Conservation (phyloP, 2,329 filamentous ascomycete species). For the Alternaria triticina region DNA sequence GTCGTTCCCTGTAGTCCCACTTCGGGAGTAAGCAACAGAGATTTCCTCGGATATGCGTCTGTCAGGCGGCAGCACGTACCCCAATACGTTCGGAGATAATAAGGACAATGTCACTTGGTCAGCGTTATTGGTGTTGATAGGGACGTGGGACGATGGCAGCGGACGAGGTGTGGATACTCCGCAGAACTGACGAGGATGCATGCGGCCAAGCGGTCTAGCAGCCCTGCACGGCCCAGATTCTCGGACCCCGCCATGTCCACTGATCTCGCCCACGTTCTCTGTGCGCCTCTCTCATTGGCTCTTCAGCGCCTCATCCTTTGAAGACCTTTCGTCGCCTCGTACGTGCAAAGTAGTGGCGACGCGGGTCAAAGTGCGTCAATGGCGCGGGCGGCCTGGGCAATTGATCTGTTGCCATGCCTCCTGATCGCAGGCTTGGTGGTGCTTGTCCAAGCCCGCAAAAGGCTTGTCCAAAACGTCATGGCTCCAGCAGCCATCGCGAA, state of each 20-base stretch:
- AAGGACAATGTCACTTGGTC: neutral
- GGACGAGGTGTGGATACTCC: conserved; percentile 1
- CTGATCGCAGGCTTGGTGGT: conserved; percentile 12
- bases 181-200: neutral
- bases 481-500: neutral
- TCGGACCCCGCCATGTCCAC: conserved; percentile 15
- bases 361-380: conserved; percentile 5
- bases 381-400: neutral
- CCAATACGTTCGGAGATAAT: neutral
- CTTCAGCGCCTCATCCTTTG: conserved; percentile 2
- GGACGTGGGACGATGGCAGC: conserved; percentile 5
- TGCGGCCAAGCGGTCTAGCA: neutral
- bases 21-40: neutral
- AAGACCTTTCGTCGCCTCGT: neutral
- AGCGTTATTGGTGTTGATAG: neutral
- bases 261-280: conserved; percentile 15
- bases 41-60: neutral
- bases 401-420: conserved; percentile 9
- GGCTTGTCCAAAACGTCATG: conserved; percentile 23
- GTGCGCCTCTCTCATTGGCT: conserved; percentile 20
- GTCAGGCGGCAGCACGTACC: neutral
- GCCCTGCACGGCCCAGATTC: conserved; percentile 3
- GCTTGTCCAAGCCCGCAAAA: conserved; percentile 23
- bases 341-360: conserved; percentile 4
- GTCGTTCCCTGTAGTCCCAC: neutral